Evolutionary conservation across 805 yeast species (phyloP).

Genomic region (Suhomyces canberraensis): DNA sequence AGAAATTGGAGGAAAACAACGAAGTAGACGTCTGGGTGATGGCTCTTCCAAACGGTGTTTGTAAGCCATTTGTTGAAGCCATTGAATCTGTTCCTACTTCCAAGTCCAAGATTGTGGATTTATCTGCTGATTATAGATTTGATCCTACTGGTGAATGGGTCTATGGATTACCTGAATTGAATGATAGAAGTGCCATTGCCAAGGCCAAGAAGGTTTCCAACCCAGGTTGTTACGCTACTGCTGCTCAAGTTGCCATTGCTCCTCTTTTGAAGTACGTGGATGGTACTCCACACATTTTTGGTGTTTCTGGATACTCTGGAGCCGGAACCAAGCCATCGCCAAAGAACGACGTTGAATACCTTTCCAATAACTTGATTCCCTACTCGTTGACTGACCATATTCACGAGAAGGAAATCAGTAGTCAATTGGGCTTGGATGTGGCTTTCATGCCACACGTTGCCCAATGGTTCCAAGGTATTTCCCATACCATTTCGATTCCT

Average conservation of each 20-base stretch:
- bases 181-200: conserved; percentile 62
- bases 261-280: conserved; percentile 70
- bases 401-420: conserved; percentile 90
- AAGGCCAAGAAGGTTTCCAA: conserved; percentile 80
- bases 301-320: conserved; percentile 98
- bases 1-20: conserved; percentile 66
- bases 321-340: conserved; percentile 99
- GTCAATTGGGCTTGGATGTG: conserved; percentile 71
- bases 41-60: conserved; percentile 98
- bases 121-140: conserved; percentile 95
- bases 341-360: conserved; percentile 76
- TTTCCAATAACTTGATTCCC: conserved; percentile 85
- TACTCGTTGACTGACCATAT: conserved; percentile 95
- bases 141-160: conserved; percentile 86
- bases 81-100: conserved; percentile 64
- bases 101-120: conserved; percentile 79
- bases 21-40: conserved; percentile 96
- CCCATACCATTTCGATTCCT: conserved; percentile 89
- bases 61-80: conserved; percentile 82
- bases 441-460: conserved; percentile 98
- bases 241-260: conserved; percentile 83
- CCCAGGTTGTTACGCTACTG: conserved; percentile 99
- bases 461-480: conserved; percentile 98
- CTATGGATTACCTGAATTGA: conserved; percentile 94
- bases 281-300: conserved; percentile 83